Evolutionary conservation across 2,329 filamentous ascomycete genomes (phyloP).

Genomic region (Talaromyces sp.): DNA sequence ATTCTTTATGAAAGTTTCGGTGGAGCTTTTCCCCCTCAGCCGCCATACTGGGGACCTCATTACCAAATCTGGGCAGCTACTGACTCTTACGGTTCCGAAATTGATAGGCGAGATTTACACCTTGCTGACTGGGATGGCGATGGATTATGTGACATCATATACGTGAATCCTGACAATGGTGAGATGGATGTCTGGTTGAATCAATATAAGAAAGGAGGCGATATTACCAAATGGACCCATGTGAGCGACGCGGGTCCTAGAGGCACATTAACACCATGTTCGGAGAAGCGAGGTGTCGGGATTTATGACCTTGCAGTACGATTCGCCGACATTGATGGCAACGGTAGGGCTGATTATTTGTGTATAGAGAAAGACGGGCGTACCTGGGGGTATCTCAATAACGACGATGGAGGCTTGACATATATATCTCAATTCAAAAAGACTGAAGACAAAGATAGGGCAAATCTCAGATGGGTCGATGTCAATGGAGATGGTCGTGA

Average conservation of each 20-base stretch:
- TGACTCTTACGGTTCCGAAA: conserved; percentile 11
- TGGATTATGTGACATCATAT: conserved; percentile 34
- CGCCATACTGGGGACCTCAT: conserved; percentile 22
- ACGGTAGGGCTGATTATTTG: conserved; percentile 13
- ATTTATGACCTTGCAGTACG: conserved; percentile 3
- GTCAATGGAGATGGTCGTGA: conserved; percentile 32
- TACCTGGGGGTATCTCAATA: conserved; percentile 28
- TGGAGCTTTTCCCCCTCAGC: background rate
- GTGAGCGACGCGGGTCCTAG: background rate
- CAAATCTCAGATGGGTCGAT: conserved; percentile 41
- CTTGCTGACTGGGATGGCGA: conserved; percentile 37
- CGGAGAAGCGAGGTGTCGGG: conserved; percentile 7
- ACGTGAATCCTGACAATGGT: conserved; percentile 27
- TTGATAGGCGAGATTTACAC: conserved; percentile 34
- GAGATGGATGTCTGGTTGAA: conserved; percentile 13
- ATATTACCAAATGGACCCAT: conserved; percentile 4
- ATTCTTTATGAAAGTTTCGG: conserved; percentile 22
- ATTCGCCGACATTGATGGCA: conserved; percentile 22
- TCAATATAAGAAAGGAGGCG: background rate
- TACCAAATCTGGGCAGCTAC: conserved; percentile 20
- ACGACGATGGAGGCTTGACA: conserved; percentile 15
- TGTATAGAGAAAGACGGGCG: conserved; percentile 24
- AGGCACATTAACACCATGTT: background rate
- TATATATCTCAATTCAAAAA: conserved; percentile 34
- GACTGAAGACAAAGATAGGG: conserved; percentile 33